Conservation (phyloP, 2,329 filamentous ascomycete species). For the Venturia oleaginea region DNA sequence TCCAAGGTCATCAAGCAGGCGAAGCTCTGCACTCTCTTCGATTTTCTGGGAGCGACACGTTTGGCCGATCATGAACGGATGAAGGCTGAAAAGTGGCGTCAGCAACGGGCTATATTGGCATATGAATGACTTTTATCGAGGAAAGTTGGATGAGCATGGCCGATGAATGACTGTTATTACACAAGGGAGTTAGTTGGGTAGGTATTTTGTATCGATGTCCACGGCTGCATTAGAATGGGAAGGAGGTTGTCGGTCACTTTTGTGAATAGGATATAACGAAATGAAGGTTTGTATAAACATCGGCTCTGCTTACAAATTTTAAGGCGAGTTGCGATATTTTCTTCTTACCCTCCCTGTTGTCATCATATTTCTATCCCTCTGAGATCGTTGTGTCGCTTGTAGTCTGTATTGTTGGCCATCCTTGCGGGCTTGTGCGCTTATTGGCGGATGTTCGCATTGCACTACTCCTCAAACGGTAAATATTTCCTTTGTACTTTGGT, state of each 20-base stretch:
- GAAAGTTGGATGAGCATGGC: neutral
- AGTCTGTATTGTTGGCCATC: neutral
- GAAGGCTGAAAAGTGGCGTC: slow-evolving; percentile 13
- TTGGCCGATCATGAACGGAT: slow-evolving; percentile 19
- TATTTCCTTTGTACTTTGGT: neutral
- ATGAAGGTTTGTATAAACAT: neutral
- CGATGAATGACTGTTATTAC: neutral
- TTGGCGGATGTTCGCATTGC: neutral
- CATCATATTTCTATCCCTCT: neutral
- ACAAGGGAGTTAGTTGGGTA: too few species aligned
- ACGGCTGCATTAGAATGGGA: neutral
- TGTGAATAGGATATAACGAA: neutral
- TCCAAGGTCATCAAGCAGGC: slow-evolving; percentile 18
- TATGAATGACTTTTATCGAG: neutral
- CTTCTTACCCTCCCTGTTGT: neutral
- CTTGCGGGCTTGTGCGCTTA: neutral
- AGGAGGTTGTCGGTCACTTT: neutral
- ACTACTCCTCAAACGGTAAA: neutral
- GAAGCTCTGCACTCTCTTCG: slow-evolving; percentile 21
- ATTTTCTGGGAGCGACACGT: slow-evolving; percentile 21
- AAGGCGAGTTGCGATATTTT: neutral
- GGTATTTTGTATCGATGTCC: neutral
- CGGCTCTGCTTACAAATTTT: neutral
- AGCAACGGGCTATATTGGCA: neutral
- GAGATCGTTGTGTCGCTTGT: too few species aligned